These are phyloP conservation scores for Hamamelis virginiana DNA, from an alignment of 164 flowering plant genomes.

Conservation along the genomic window DNA sequence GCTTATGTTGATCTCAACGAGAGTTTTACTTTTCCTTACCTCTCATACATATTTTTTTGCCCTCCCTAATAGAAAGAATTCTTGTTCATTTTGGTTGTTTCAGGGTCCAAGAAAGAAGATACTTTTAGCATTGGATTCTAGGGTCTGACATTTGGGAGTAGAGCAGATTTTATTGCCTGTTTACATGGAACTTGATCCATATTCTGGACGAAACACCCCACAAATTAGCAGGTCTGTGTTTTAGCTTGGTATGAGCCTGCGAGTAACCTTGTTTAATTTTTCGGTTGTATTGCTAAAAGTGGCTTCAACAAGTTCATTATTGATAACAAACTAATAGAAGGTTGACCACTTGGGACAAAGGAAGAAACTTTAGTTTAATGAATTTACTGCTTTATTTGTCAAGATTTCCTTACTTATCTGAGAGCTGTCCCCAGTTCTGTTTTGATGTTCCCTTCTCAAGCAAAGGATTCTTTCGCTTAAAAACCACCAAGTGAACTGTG, in stretches of 20 bases:
- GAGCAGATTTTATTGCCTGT: not conserved
- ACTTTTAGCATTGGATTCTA: constrained; percentile 65
- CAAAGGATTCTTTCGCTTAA: no score
- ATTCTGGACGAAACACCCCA: not conserved
- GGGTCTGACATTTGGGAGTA: constrained; percentile 21
- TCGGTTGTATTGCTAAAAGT: not conserved
- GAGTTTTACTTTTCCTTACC: no score
- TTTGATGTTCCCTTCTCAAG: not conserved
- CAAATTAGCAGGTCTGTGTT: constrained; percentile 8
- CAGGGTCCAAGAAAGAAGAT: constrained; percentile 98
- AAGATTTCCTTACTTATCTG: no score
- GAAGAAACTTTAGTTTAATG: not conserved
- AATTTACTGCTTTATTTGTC: not conserved
- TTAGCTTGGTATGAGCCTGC: not conserved
- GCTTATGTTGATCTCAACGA: no score
- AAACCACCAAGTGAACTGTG: no score
- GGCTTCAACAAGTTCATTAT: constrained; percentile 8
- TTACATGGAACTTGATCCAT: not conserved
- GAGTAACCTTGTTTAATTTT: not conserved
- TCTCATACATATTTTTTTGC: no score
- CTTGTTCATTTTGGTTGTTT: constrained; percentile 8
- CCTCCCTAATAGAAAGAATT: not conserved
- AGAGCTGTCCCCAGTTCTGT: no score
- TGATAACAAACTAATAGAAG: not conserved
- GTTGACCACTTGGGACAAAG: not conserved